A percentile compares a stretch with the other conserved stretches of the same genome.
Evolutionary conservation across 2,329 filamentous ascomycete species (phyloP).

Genomic region (Colletotrichum chlorophyti): DNA sequence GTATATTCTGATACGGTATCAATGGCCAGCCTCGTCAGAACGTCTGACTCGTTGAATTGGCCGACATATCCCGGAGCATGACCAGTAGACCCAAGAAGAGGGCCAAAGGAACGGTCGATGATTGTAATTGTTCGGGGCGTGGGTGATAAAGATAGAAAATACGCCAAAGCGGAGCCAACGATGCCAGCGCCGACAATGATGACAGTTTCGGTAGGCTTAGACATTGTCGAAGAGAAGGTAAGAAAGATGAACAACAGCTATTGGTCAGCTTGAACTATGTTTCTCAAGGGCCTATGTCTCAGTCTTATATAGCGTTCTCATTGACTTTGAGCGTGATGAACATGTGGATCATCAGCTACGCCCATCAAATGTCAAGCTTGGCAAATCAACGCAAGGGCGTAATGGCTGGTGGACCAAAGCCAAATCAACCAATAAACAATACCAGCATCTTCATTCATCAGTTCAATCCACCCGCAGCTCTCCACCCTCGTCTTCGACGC

Average conservation of each 20-base stretch:
- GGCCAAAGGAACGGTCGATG: conserved; percentile 8
- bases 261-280: too few relatives aligned
- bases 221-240: neutral
- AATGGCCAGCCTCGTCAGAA: conserved; percentile 10
- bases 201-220: conserved; percentile 33
- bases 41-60: conserved; percentile 15
- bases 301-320: too few relatives aligned
- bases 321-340: too few relatives aligned
- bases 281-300: too few relatives aligned
- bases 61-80: conserved; percentile 16
- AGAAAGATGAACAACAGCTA: too few relatives aligned
- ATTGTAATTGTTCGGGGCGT: neutral
- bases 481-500: too few relatives aligned
- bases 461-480: too few relatives aligned
- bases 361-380: neutral
- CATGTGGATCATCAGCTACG: too few relatives aligned
- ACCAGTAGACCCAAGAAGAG: conserved; percentile 14
- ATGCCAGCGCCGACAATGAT: conserved; percentile 46
- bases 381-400: neutral
- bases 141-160: conserved; percentile 34
- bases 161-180: conserved; percentile 44
- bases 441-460: too few relatives aligned
- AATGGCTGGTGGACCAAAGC: neutral
- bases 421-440: neutral
- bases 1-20: conserved; percentile 6